Evolutionary conservation across 2,329 filamentous ascomycete species (phyloP).

Genomic region (Fusarium stilboides): DNA sequence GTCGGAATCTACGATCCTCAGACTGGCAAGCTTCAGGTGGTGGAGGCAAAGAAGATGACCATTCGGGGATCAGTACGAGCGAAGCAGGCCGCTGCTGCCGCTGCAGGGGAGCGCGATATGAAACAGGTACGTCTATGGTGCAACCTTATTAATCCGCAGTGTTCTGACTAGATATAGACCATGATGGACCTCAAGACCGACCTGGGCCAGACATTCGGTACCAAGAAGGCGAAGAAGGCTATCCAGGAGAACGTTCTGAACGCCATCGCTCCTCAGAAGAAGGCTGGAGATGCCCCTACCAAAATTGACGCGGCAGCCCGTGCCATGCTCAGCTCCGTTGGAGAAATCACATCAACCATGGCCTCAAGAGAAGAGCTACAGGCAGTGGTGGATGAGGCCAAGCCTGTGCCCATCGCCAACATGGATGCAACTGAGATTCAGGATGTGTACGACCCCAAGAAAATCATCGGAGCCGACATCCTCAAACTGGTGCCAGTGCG

Average conservation of each 20-base stretch:
- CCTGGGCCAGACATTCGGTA: slow-evolving; percentile 85
- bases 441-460: slow-evolving; percentile 79
- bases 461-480: slow-evolving; percentile 77
- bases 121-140: slow-evolving; percentile 48
- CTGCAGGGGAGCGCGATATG: slow-evolving; percentile 55
- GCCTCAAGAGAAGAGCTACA: slow-evolving; percentile 77
- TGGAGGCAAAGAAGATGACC: slow-evolving; percentile 76
- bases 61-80: slow-evolving; percentile 71
- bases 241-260: slow-evolving; percentile 79
- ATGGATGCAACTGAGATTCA: slow-evolving; percentile 75
- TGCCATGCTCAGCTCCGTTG: slow-evolving; percentile 76
- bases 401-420: slow-evolving; percentile 81
- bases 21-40: slow-evolving; percentile 71
- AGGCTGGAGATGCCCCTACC: slow-evolving; percentile 55
- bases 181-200: slow-evolving; percentile 75
- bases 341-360: slow-evolving; percentile 74
- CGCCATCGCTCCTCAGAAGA: slow-evolving; percentile 70
- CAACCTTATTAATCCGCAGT: not conserved
- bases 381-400: slow-evolving; percentile 74
- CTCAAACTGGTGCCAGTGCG: slow-evolving; percentile 78
- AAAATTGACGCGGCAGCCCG: slow-evolving; percentile 70
- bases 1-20: slow-evolving; percentile 75
- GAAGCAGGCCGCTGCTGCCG: slow-evolving; percentile 66
- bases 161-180: slow-evolving; percentile 60
- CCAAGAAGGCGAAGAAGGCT: slow-evolving; percentile 87